Base-by-base conservation (phyloP, 495 filamentous ascomycete species). In the Neurospora sp. region DNA sequence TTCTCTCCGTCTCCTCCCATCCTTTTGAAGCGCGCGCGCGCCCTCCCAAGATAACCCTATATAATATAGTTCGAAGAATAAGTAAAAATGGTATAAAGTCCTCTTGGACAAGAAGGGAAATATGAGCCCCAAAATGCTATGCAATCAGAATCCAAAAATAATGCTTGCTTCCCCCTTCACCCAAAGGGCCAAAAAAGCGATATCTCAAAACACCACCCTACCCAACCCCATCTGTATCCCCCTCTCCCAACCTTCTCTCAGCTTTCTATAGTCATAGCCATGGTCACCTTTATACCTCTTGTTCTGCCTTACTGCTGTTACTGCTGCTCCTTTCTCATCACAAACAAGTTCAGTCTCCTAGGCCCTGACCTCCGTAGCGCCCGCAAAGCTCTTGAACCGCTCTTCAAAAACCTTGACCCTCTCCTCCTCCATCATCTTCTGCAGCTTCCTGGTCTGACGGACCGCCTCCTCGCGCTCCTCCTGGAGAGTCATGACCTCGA, bases 401-500 rank as follows among this genome's bases (percentile, higher is more conserved):
- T 80, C 78, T 73, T 88, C 80, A 73, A 87, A 86, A 37, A 83
- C 82, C 69, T 77, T 78, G 38, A 86, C 70, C 74, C 74, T 82
- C 77, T 87, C 86, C 54, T 84, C 82, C 72, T 87, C 83, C 71
- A 89, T 79, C 75, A 78, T 74, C 54, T 77, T 80, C 76, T 96
- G 91, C 72, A 98, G 86, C 78, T 87, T 89, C 76, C 92, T 88
- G 74, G 95, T 97, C 83, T 92, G 89, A 70, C 90, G 89, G 76
- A 96, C 88, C 46, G 96, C 94, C 74, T 93, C 92, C 76, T 99
- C 96, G 78, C 94, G 89, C 83, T 96, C 92, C 82, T 92, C 92
- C 82, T 98, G 94, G 71, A 99, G 86, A 78, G 94, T 90, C 79
- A 94, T 89, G 44, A 99, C 96, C 82, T 97, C 94, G 72, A 97